These are phyloP conservation scores for Bauhinia variegata DNA, from an alignment of 306 rosid genomes.

Conservation along the genomic window DNA sequence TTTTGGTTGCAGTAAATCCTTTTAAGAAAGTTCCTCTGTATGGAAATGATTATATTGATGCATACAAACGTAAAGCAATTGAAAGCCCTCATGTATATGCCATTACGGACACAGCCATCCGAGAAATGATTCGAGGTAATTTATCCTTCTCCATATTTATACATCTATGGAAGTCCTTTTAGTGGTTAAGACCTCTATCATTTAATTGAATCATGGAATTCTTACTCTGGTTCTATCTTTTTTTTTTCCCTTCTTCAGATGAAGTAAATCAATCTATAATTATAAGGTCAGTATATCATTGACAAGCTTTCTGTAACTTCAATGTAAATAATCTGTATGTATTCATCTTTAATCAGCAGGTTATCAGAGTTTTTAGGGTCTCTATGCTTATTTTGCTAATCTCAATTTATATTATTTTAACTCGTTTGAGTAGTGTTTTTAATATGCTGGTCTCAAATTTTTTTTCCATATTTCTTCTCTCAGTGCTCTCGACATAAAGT, in stretches of 20 bases:
- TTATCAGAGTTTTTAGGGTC: slow-evolving; percentile 1
- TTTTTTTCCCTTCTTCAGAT: slow-evolving; percentile 58
- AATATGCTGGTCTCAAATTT: background rate
- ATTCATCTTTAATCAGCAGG: slow-evolving; percentile 12
- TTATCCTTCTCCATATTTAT: slow-evolving; percentile 15
- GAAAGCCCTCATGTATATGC: slow-evolving; percentile 97
- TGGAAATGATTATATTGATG: slow-evolving; percentile 81
- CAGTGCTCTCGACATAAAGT: slow-evolving; percentile 12
- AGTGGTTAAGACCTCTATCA: slow-evolving; percentile 23
- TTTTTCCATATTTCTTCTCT: slow-evolving; percentile 13
- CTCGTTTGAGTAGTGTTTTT: slow-evolving; percentile 9
- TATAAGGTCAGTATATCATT: slow-evolving; percentile 71
- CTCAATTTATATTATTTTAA: slow-evolving; percentile 10
- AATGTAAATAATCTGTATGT: slow-evolving; percentile 1
- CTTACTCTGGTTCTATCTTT: slow-evolving; percentile 31
- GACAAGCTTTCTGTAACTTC: background rate
- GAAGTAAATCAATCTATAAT: slow-evolving; percentile 97
- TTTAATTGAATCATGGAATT: slow-evolving; percentile 36
- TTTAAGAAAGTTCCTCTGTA: slow-evolving; percentile 90
- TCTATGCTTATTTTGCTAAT: slow-evolving; percentile 6
- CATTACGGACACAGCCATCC: slow-evolving; percentile 90
- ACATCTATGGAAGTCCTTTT: slow-evolving; percentile 28
- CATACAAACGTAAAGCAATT: slow-evolving; percentile 69
- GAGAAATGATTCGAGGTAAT: slow-evolving; percentile 89
- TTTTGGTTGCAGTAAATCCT: slow-evolving; percentile 94